Base-by-base conservation (phyloP, 805 yeast species). In the Yamadazyma paraphyllophila region DNA sequence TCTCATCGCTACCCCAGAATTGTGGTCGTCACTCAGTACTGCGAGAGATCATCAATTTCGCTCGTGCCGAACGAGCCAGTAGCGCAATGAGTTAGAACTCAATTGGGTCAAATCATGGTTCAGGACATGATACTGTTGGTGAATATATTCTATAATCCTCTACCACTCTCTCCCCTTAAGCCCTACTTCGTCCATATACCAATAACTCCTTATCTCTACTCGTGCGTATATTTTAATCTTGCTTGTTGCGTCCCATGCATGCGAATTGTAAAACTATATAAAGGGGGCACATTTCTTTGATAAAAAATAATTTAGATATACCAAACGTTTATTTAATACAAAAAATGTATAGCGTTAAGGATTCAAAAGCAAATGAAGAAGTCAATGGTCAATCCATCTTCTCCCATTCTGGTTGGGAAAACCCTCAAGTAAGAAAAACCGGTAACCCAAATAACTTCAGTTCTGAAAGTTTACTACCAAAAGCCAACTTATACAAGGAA, bases 401-500 rank as follows among this genome's bases (percentile, higher is more conserved):
- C 34, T 31, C 47, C 30, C 39, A 46, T 7, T 46, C 50, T 27
- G 51, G 50, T 38, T 51, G 51, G 48, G 55, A 44, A 29, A 51
- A 48, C 24, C 55, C 55, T 10, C 44, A 47, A 31, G 44, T 41
- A 11, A 51, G 52, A 45, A 27, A 39, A 2, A 25, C 38, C 14
- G 44, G 45, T 16, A 44, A 48, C 25, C 55, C 55, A 5, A 51
- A 51, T 37, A 48, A 48, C 26, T 44, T 42, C 13, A 48, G 52
- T 33, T 46, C 55, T 12, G 51, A 51, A 11, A 37, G 41, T 47
- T 51, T 48, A 38, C 34, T 48, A 24, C 56, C 53, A 20, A 49
- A 46, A 44, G 52, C 51, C 26, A 45, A 48, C 24, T 45, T 50
- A 12, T 51, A 52, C 40, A 51, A 52, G 32, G 54, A 54, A 33